A percentile compares a stretch with the other conserved stretches of the same genome.
Evolutionary conservation across 306 rosid genomes (phyloP).

Genomic region (Malus sylvestris): DNA sequence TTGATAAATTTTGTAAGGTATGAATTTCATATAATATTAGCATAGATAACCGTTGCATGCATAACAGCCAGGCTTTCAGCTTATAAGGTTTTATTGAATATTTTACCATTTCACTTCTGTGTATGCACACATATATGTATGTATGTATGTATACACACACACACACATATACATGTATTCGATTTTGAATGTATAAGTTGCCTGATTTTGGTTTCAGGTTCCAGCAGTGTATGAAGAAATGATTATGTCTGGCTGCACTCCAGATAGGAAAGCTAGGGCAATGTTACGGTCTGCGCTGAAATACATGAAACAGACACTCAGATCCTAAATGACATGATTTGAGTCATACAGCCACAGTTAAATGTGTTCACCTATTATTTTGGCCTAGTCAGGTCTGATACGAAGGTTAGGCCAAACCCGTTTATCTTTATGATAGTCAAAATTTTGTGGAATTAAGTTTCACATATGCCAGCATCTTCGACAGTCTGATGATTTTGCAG

Average conservation of each 20-base stretch:
- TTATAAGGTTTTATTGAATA: not conserved
- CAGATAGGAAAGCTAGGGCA: constrained; percentile 88
- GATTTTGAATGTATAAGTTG: not conserved
- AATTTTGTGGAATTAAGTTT: not conserved
- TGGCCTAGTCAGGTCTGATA: constrained; percentile 15
- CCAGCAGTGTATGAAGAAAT: constrained; percentile 91
- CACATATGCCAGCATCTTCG: not conserved
- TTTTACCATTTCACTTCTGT: not conserved
- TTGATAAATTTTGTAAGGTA: constrained; percentile 73
- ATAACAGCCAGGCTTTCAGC: not conserved
- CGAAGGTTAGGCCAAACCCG: constrained; percentile 33
- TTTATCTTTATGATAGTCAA: not conserved
- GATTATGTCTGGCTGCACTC: constrained; percentile 70
- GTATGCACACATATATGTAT: too few species aligned
- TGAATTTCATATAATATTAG: not conserved
- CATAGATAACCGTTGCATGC: not conserved
- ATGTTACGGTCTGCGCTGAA: constrained; percentile 91
- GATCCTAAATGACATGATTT: constrained; percentile 30
- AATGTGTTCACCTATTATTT: not conserved
- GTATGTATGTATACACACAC: too few species aligned
- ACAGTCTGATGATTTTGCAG: constrained; percentile 23
- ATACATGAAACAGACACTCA: constrained; percentile 70
- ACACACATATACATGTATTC: too few species aligned
- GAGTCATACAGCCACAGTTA: constrained; percentile 12
- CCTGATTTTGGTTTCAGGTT: constrained; percentile 59